These are phyloP conservation scores for Mycosphaerella arachidis DNA, from an alignment of 2,329 filamentous ascomycete species.

Conservation along the genomic window DNA sequence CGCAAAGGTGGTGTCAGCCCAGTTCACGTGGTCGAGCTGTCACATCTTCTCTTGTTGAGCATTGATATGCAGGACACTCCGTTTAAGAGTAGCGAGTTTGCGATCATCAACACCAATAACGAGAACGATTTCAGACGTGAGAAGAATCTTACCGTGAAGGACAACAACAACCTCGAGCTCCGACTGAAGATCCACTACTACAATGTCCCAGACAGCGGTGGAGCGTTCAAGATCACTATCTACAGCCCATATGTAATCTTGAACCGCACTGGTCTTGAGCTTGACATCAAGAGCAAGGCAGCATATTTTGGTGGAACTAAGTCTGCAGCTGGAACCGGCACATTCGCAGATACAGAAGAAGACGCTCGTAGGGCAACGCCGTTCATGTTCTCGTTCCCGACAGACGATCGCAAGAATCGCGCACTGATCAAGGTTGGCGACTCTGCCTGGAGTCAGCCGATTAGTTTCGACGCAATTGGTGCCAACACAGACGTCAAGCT, in stretches of 20 bases:
- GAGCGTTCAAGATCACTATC: constrained; percentile 91
- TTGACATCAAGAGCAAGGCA: constrained; percentile 77
- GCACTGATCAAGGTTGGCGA: constrained; percentile 82
- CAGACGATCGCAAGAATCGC: constrained; percentile 85
- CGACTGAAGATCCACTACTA: constrained; percentile 87
- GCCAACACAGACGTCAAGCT: constrained; percentile 86
- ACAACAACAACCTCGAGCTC: constrained; percentile 73
- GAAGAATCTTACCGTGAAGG: constrained; percentile 72
- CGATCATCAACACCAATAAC: constrained; percentile 87
- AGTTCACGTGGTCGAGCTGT: constrained; percentile 93
- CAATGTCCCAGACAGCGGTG: constrained; percentile 82
- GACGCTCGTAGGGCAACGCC: constrained; percentile 72
- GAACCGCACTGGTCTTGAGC: constrained; percentile 88
- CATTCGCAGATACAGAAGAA: constrained; percentile 51
- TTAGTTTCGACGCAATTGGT: constrained; percentile 96
- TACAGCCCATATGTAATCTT: constrained; percentile 93
- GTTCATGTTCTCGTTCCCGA: constrained; percentile 93
- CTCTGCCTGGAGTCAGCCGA: constrained; percentile 93
- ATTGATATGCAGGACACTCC: constrained; percentile 95
- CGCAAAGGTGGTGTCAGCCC: constrained; percentile 95
- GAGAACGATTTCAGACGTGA: constrained; percentile 87
- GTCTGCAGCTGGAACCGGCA: constrained; percentile 75
- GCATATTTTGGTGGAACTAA: constrained; percentile 79
- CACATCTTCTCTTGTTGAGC: constrained; percentile 85
- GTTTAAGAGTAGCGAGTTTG: constrained; percentile 92